Base-by-base conservation (phyloP, 2,329 filamentous ascomycete genomes). In the Cytospora leucostoma region DNA sequence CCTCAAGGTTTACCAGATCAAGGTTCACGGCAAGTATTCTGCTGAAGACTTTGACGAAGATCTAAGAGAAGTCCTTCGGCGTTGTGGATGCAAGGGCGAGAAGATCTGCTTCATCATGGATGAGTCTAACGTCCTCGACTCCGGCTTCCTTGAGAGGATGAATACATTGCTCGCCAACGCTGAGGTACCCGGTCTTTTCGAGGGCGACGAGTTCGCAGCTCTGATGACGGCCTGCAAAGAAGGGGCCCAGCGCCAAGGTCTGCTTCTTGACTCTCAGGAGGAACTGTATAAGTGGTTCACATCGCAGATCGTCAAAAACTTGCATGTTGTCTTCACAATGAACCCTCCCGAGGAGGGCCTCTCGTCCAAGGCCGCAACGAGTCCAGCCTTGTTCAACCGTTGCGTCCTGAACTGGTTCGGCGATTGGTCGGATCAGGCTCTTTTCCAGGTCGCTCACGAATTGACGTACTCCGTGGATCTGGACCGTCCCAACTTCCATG, bases 51-150 rank as follows among this genome's bases (percentile, higher is more conserved):
- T 99, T 73, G 95, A 99, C 73, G 96, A 99, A 64, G 95, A 99
- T 75, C 81, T 99, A 40, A 87, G 96, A 68, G 94, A 93, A 73
- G 95, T 99, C 10, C 86, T 99, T 49, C 89, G 95, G 53, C 87
- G 95, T 63, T 96, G 92, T 70, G 95, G 95, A 67, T 98, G 94
- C 81, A 97, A 97, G 81, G 95, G 95, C 40, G 95, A 99, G 75
- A 98, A 98, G 82, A 96, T 99, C 56, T 99, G 96, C 79, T 99
- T 99, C 82, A 97, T 99, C 80, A 98, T 99, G 93, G 95, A 99
- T 74, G 95, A 99, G 79, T 90, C 94, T 11, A 99, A 99, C 71
- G 95, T 99, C 40, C 84, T 99, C 34, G 95, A 99, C 76, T 99
- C 95, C 51, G 95, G 95, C 60, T 99, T 99, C 87, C 78, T 99